Percentiles rank a stretch among this genome's conserved stretches.
phyloP scores from a whole-genome alignment of 345 rosid genomes.

The Eucalyptus victrix region DNA sequence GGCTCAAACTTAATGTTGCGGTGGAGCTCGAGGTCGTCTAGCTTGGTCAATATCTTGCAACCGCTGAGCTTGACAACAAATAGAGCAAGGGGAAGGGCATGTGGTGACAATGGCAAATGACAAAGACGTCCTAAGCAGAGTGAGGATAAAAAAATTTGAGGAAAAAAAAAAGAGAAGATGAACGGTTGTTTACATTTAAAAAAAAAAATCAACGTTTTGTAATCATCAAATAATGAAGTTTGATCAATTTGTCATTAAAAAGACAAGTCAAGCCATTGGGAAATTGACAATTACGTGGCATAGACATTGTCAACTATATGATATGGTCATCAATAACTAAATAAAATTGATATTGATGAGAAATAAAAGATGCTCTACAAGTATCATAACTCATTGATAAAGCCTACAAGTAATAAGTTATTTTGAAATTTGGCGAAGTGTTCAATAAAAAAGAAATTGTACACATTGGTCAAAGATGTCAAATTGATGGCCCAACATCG shows the following conservation, averaged over 20 bases:
- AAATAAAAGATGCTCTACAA: background rate
- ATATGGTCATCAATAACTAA: background rate
- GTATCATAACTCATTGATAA: background rate
- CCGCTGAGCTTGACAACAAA: background rate
- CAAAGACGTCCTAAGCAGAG: background rate
- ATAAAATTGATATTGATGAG: background rate
- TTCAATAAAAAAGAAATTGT: background rate
- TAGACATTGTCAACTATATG: background rate
- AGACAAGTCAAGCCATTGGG: background rate
- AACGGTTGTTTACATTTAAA: background rate
- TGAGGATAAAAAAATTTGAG: background rate
- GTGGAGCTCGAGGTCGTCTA: background rate
- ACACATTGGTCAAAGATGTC: background rate
- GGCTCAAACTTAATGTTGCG: background rate
- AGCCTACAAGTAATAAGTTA: background rate
- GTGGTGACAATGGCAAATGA: background rate
- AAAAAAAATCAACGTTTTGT: background rate
- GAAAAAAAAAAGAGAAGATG: background rate
- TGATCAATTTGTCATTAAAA: too few species aligned
- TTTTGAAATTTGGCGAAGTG: background rate
- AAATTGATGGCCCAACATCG: background rate
- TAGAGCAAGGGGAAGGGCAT: background rate
- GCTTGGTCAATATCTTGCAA: background rate
- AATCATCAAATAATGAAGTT: background rate
- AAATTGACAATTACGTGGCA: background rate